Base-by-base conservation (phyloP, 108 stramenopile genomes). In the Cylindrotheca fusiformis region DNA sequence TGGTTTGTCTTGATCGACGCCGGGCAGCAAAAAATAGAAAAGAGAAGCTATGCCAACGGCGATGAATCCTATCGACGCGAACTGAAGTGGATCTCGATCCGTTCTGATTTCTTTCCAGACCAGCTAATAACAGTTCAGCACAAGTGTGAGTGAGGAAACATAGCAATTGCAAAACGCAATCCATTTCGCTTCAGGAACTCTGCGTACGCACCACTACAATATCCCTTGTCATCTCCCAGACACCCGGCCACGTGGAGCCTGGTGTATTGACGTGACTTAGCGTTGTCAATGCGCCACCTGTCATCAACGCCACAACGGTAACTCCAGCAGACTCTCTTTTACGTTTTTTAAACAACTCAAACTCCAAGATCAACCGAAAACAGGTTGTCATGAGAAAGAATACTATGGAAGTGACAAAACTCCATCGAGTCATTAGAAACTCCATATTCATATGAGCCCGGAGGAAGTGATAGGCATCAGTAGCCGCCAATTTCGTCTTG, bases 391-490 rank as follows among this genome's bases (percentile, higher is more conserved):
- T 2, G 25, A 77, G 27, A 57, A 72, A 77, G 24, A 44, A 67
- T 1, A 68, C 24, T 4, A 67, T 47, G 4, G 57, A 44, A 48
- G 68, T 55, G 26, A 68, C 12, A 41, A 77, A 77, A 25, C 49
- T 58, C 70, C 70, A 72, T 3, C 69, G 65, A 19, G 76, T 69
- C 26, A 60, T 32, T 18, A 72, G 20, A 53, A 77, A 77, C 58
- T 77, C 76, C 23, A 66, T 72, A 23, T 52, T 49, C 56, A 69
- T 44, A 23, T 46, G 52, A 1, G 31, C 23, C 48, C 32, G 31
- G 22, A 76, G 27, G 28, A 76, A 65, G 2, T 63, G 31, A 48
- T 69, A 69, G 22, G 63, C 57, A 19, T 33, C 46, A 30, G 19
- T 4, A 30, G 22, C 51, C 27, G 36, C 2, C 26, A 54, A 32